Evolutionary conservation across 2,329 filamentous ascomycete genomes (phyloP), one percentile per base, ranked within the genome.

Genomic region (Trichoderma oligosporum): DNA sequence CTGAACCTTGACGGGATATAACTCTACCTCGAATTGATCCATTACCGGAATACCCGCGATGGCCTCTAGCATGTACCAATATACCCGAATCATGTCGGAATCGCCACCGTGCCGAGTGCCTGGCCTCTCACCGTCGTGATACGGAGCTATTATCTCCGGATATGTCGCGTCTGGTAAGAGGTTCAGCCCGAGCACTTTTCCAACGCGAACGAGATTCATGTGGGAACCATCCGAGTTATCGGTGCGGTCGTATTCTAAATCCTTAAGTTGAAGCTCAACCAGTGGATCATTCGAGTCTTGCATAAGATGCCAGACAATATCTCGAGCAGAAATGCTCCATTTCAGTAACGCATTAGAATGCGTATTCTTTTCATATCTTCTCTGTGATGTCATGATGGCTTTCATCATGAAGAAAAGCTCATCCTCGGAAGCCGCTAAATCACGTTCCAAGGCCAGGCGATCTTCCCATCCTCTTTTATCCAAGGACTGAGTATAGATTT

Each of bases 331-430:
- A 59, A 99, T 91, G 69, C 91, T 94, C 88, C 93, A 97, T 65
- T 90, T 87, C 54, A 99, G 73, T 38, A 97, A 77, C 5, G 91
- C 91, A 59, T 84, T 92, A 57, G 86, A 87, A 61, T 91, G 83
- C 6, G 85, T 83, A 48, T 84, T 78, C 45, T 66, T 65, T 82
- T 96, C 91, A 61, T 85, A 86, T 69, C 92, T 94, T 59, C 91
- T 82, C 72, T 99, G 94, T 4, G 93, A 95, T 2, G 91, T 95
- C 1, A 94, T 99, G 69, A 99, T 99, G 36, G 94, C 95, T 67
- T 99, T 97, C 94, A 99, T 97, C 78, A 99, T 89, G 75, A 99
- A 99, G 79, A 99, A 99, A 7, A 99, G 75, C 71, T 99, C 95
- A 66, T 99, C 94, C 70, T 97, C 94, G 67, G 91, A 97, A 18